Base-by-base conservation (phyloP, 169 alveolate genomes). In the Theileria orientalis region DNA sequence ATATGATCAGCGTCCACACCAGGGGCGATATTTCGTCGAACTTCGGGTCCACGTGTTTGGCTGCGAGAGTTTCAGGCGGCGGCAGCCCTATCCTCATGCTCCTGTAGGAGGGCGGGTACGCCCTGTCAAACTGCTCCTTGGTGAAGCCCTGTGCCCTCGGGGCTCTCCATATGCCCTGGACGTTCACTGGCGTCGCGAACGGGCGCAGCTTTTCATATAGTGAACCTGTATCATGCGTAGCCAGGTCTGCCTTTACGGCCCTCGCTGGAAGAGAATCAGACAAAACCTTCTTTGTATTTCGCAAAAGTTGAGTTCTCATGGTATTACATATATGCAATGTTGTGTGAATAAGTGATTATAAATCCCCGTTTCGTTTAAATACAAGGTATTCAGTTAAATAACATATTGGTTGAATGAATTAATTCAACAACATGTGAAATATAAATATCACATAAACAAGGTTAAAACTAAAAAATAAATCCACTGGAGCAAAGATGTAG, bases 11-110 rank as follows among this genome's bases (percentile, higher is more conserved):
- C 25, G 89, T 69, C 89, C 89, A 82, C 69, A 82, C 77, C 23
- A 82, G 66, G 11, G 89, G 89, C 30, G 89, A 82, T 44, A 82
- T 67, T 27, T 72, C 84, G 46, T 82, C 89, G 52, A 41, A 82
- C 25, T 42, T 61, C 62, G 89, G 89, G 56, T 82, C 89, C 54
- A 74, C 68, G 62, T 82, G 23, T 32, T 82, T 42, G 23, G 85
- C 89, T 19, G 62, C 71, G 46, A 72, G 63, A 14, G 85, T 66
- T 5, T 76, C 85, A 5, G 83, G 73, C 35, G 71, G 83, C 6
- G 93, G 91, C 27, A 88, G 84, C n/a, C 91, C 91, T 9, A 88
- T 67, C 46, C 85, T 74, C 93, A 88, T 88, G n/a, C 87, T 74
- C 61, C 79, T 74, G 83, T 88, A 88, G 16, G 76, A 52, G 13